Base-by-base conservation (phyloP, 768 basidiomycete genomes). In the Erythrobasidium yunnanense region DNA sequence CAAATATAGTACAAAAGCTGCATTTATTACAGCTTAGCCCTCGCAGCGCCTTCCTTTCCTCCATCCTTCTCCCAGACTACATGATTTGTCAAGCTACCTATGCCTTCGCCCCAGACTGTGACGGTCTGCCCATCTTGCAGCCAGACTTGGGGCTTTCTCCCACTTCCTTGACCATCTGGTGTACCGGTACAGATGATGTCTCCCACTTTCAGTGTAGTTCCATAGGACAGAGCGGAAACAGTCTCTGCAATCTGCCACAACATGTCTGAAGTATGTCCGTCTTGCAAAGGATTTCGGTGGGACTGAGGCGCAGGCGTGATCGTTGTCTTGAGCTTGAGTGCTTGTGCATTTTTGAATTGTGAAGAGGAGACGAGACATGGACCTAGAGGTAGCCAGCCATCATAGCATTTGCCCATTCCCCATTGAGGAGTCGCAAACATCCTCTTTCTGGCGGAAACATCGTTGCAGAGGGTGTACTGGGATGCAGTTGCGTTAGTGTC, bases 361-460 rank as follows among this genome's bases (percentile, higher is more conserved):
- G n/a, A 22, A 23, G 60, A 49, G 30, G 60, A 23, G 13, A 63
- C 47, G 6, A 63, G 60, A 32, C 60, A 63, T 5, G 60, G 60
- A 6, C 60, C 60, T 7, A 63, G 30, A 23, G 60, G 60, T 30
- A 63, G 49, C 60, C 60, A 63, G 22, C 60, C 60, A 38, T 63
- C 60, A 23, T 34, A 51, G 20, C 22, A 27, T 25, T 63, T 63
- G 8, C 60, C 60, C 60, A 63, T 63, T 32, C 60, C 60, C 60
- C 60, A 63, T 63, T 63, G 60, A 27, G 60, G 33, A 29, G 60
- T 63, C n/a, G 60, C 60, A 25, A 63, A 63, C 60, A 63, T 63
- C 17, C 49, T 25, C 46, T 63, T 63, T 2, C 60, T 23, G 6
- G 60, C 60, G 6, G 60, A 50, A 18, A 63, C 49, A 33, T 63